A percentile compares a stretch with the other conserved stretches of the same genome.
These are phyloP conservation scores for Lentithecium fluviatile DNA, from an alignment of 495 filamentous ascomycete genomes.

Conservation along the genomic window DNA sequence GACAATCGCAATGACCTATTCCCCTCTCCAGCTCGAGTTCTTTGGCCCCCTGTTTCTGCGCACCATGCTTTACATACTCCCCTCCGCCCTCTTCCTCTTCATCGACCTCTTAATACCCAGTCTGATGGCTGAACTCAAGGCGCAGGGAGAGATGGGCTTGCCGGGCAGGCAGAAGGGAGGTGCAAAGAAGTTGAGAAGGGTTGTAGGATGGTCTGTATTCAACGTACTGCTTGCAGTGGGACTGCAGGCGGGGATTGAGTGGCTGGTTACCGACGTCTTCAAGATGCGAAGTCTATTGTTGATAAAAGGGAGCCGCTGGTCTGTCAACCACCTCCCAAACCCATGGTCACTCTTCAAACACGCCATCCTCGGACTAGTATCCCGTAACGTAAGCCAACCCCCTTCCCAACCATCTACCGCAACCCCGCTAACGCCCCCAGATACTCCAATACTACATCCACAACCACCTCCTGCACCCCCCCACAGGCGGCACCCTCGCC, in stretches of 20 bases:
- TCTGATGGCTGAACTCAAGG: conserved; percentile 65
- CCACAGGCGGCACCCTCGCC: conserved; percentile 38
- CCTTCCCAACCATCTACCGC: not conserved
- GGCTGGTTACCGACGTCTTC: conserved; percentile 52
- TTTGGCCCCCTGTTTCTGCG: conserved; percentile 66
- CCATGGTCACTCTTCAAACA: conserved; percentile 61
- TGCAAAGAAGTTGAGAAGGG: conserved; percentile 36
- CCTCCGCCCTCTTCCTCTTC: conserved; percentile 68
- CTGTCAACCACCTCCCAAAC: conserved; percentile 53
- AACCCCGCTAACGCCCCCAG: conserved; percentile 33
- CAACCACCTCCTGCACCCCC: conserved; percentile 65
- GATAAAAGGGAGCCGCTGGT: conserved; percentile 46
- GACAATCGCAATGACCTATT: conserved; percentile 74
- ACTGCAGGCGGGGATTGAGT: conserved; percentile 48
- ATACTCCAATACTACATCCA: conserved; percentile 66
- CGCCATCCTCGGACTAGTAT: conserved; percentile 50
- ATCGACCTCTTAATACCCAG: conserved; percentile 71
- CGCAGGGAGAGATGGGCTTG: conserved; percentile 61
- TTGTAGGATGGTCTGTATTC: conserved; percentile 56
- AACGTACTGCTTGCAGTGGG: conserved; percentile 61
- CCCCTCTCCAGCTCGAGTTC: conserved; percentile 73
- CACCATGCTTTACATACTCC: conserved; percentile 69
- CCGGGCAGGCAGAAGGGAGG: conserved; percentile 45
- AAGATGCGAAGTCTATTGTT: conserved; percentile 56
- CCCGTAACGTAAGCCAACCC: conserved; percentile 53